Conservation (phyloP, 1,284 basidiomycete species). For the Xanthoconium separans region DNA sequence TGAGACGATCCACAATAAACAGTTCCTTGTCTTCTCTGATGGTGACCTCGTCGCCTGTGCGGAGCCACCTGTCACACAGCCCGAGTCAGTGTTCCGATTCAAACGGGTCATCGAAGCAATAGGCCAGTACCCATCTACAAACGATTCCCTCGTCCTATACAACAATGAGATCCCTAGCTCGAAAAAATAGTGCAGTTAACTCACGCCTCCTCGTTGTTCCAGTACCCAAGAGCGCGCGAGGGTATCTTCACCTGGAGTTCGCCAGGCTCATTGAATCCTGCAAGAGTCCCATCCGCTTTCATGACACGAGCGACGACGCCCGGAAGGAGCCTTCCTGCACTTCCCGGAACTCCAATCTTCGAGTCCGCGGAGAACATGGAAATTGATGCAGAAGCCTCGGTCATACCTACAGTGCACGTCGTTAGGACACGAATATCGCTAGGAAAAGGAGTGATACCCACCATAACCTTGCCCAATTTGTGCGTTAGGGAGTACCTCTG, state of each 20-base stretch:
- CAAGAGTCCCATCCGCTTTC: conserved; percentile 59
- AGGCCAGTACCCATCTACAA: conserved; percentile 45
- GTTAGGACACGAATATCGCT: background rate
- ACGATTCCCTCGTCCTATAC: conserved; percentile 51
- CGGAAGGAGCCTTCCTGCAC: conserved; percentile 54
- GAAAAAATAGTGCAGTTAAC: conserved; percentile 25
- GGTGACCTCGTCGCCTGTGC: conserved; percentile 67
- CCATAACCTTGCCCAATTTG: conserved; percentile 70
- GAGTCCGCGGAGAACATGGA: conserved; percentile 47
- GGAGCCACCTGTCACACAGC: conserved; percentile 55
- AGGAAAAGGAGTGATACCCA: conserved; percentile 14
- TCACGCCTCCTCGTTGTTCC: conserved; percentile 62
- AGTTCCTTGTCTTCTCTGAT: conserved; percentile 58
- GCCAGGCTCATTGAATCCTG: conserved; percentile 56
- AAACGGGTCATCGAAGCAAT: background rate
- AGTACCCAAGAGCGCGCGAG: conserved; percentile 57
- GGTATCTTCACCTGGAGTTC: conserved; percentile 60
- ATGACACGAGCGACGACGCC: conserved; percentile 53
- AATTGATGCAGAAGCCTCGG: conserved; percentile 56
- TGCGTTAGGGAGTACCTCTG: conserved; percentile 54
- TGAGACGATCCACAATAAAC: conserved; percentile 67
- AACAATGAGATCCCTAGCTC: conserved; percentile 1
- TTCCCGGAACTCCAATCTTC: conserved; percentile 53
- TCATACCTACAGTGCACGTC: conserved; percentile 38
- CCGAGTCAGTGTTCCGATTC: conserved; percentile 22